Base-by-base conservation (phyloP, 2,329 filamentous ascomycete genomes). In the Penicillium oxalicum region DNA sequence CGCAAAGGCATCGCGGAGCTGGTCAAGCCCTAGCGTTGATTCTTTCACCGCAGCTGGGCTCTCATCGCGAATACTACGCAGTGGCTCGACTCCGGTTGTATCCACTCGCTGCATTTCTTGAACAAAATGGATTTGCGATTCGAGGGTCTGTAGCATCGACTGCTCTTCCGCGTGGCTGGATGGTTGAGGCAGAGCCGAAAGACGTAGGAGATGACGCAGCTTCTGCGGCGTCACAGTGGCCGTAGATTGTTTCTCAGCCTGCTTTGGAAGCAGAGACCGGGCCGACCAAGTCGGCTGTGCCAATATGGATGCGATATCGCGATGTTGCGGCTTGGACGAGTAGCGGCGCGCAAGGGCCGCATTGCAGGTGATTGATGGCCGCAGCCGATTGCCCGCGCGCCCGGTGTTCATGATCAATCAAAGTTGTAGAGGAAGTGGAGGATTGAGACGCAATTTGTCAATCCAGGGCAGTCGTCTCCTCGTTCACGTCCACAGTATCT, bases 91-190 rank as follows among this genome's bases (percentile, higher is more conserved):
- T 3, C 79, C 82, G 0, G 76, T 70, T 0, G 88, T 91, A 66
- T 95, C 80, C 42, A 95, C 84, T 39, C 77, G 74, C 63, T 95
- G 91, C 18, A 97, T 83, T 53, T 89, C 82, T 52, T 81, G 83
- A n/a, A 97, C 90, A 63, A 98, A 98, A 61, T 87, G 85, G 0
- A 98, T 79, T 65, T 98, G 93, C 29, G 86, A 82, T 45, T 84
- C 78, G 2, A 98, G 77, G 1, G 85, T 91, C 24, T 78, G 65
- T 3, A 95, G 77, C 81, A 95, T 88, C 26, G 76, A 70, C 0
- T 73, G 61, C 65, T 95, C 86, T 59, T 90, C 84, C 44, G 75
- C 75, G 1, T 73, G 56, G 2, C 76, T 76, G 13, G 76, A 70
- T 0, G 91, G 90, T 1, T 78, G 77, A 0, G 91, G 90, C 0